Evolutionary conservation across 176 grass and related monocot species (phyloP).

Genomic region (Oryza longistaminata): DNA sequence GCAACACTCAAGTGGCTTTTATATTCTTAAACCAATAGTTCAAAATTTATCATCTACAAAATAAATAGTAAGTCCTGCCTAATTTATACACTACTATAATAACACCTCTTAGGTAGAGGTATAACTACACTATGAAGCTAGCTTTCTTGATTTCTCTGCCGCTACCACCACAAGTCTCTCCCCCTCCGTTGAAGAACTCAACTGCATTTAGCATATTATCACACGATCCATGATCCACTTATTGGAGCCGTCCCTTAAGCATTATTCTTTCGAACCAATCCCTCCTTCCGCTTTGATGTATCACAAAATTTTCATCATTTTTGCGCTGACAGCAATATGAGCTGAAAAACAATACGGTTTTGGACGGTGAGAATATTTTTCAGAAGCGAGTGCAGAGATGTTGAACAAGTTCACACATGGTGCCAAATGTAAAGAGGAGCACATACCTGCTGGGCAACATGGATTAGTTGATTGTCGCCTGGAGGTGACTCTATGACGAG

Average conservation of each 20-base stretch:
- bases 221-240: constrained; percentile 27
- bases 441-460: constrained; percentile 83
- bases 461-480: constrained; percentile 65
- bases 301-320: constrained; percentile 50
- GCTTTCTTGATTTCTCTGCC: constrained; percentile 30
- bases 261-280: constrained; percentile 25
- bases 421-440: constrained; percentile 25
- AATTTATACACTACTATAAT: background rate
- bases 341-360: constrained; percentile 57
- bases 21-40: background rate
- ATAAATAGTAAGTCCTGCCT: background rate
- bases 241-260: background rate
- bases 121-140: constrained; percentile 15
- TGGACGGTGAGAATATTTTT: background rate
- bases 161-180: constrained; percentile 4
- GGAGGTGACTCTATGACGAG: constrained; percentile 51
- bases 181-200: background rate
- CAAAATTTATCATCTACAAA: constrained; percentile 17
- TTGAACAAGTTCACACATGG: background rate
- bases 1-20: background rate
- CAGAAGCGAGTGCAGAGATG: constrained; percentile 9
- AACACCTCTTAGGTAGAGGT: background rate
- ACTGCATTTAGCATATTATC: background rate
- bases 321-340: constrained; percentile 77
- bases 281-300: constrained; percentile 26